Percentiles rank a stretch among this genome's conserved stretches.
These are phyloP conservation scores for Neophaeococcomyces aloes DNA, from an alignment of 2,329 filamentous ascomycete genomes.

Conservation along the genomic window DNA sequence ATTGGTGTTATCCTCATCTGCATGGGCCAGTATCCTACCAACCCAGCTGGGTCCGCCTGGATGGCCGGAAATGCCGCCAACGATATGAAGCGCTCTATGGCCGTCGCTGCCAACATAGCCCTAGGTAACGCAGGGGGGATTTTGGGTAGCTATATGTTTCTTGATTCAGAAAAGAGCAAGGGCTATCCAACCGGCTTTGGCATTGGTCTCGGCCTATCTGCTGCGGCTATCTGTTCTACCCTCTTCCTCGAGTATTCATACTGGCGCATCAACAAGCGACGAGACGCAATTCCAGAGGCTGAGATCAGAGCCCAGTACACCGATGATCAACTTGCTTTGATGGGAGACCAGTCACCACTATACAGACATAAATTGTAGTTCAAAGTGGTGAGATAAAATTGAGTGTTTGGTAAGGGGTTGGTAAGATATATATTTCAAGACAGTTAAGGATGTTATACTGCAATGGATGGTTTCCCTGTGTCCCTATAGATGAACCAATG, in stretches of 20 bases:
- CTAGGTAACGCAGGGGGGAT: constrained; percentile 27
- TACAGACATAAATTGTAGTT: too few species aligned
- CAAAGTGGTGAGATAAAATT: too few species aligned
- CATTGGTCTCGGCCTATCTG: constrained; percentile 26
- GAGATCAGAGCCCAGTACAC: constrained; percentile 9
- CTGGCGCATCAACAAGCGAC: constrained; percentile 8
- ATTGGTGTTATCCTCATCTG: constrained; percentile 22
- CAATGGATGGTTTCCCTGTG: too few species aligned
- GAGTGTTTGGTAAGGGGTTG: too few species aligned
- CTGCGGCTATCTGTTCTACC: constrained; percentile 25
- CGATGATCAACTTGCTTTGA: constrained; percentile 12
- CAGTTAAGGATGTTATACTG: too few species aligned
- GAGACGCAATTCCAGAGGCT: constrained; percentile 8
- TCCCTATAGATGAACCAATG: too few species aligned
- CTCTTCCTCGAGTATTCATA: constrained; percentile 24
- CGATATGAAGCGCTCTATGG: constrained; percentile 24
- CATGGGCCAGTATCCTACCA: constrained; percentile 26
- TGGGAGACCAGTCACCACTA: constrained; percentile 9
- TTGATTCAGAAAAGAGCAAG: constrained; percentile 19
- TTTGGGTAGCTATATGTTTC: constrained; percentile 30
- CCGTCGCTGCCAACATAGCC: constrained; percentile 23
- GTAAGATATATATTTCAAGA: too few species aligned
- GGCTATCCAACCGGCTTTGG: constrained; percentile 31
- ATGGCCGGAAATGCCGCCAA: constrained; percentile 24
- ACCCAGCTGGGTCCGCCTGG: constrained; percentile 24